Evolutionary conservation across 1,139 yeast genomes (phyloP).

Genomic region (Zygoascus hellenicus): DNA sequence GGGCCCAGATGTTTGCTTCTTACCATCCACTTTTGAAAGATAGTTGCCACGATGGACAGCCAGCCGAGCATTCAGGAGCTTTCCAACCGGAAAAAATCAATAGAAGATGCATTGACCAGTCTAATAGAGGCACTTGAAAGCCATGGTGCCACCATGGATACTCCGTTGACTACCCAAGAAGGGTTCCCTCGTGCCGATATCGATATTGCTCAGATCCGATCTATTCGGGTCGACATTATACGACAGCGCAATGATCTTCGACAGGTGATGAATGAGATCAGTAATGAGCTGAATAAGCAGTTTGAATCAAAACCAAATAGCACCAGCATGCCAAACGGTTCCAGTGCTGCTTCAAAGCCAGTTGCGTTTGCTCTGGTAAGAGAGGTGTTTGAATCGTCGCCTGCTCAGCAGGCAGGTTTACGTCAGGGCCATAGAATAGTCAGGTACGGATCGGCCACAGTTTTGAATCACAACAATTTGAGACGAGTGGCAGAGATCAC

Average conservation of each 20-base stretch:
- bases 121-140: slow-evolving; percentile 4
- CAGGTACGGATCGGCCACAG: slow-evolving; percentile 49
- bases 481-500: slow-evolving; percentile 36
- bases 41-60: not conserved
- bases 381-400: slow-evolving; percentile 35
- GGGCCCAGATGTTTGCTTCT: not conserved
- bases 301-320: slow-evolving; percentile 27
- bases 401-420: slow-evolving; percentile 33
- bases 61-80: not conserved
- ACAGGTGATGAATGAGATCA: slow-evolving; percentile 45
- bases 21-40: not conserved
- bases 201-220: slow-evolving; percentile 59
- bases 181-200: slow-evolving; percentile 86
- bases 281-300: slow-evolving; percentile 42
- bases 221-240: slow-evolving; percentile 61
- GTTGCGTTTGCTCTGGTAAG: slow-evolving; percentile 51
- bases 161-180: slow-evolving; percentile 58
- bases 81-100: slow-evolving; percentile 9
- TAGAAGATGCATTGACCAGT: slow-evolving; percentile 18
- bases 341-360: slow-evolving; percentile 7
- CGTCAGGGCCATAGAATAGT: slow-evolving; percentile 44
- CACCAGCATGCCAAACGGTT: slow-evolving; percentile 9
- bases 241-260: slow-evolving; percentile 64
- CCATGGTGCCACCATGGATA: slow-evolving; percentile 53
- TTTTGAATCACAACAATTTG: slow-evolving; percentile 46